phyloP scores from a whole-genome alignment of 129 eudicot species.

The Helianthus tuberosus region DNA sequence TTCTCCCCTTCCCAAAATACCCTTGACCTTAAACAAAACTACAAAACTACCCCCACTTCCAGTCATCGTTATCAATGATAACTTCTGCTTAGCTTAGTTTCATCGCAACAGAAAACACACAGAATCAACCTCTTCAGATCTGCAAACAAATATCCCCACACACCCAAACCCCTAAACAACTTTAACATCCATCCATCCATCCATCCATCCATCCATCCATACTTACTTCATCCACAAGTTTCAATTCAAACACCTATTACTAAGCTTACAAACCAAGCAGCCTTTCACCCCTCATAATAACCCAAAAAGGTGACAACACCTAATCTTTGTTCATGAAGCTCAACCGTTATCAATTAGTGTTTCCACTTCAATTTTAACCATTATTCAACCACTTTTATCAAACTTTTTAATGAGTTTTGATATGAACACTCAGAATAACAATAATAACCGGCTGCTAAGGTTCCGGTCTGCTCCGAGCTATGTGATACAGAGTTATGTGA shows the following conservation, averaged over 20 bases:
- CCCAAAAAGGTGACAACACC: constrained; percentile 34
- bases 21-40: neutral
- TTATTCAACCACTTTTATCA: no score
- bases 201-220: constrained; percentile 4
- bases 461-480: constrained; percentile 76
- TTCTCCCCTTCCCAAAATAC: neutral
- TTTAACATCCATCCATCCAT: constrained; percentile 9
- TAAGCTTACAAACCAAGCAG: constrained; percentile 65
- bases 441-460: constrained; percentile 58
- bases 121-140: constrained; percentile 53
- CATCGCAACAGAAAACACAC: constrained; percentile 31
- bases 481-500: constrained; percentile 41
- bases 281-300: constrained; percentile 17
- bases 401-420: constrained; percentile 28
- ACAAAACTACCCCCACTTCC: neutral
- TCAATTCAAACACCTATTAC: constrained; percentile 31
- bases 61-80: constrained; percentile 39
- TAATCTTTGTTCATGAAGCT: constrained; percentile 50
- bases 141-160: constrained; percentile 33
- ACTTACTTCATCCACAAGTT: constrained; percentile 58
- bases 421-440: constrained; percentile 30
- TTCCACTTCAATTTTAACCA: no score
- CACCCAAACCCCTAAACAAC: constrained; percentile 4
- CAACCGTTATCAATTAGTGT: constrained; percentile 44
- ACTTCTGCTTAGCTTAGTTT: constrained; percentile 21